These are phyloP conservation scores for Citrus medica DNA, from an alignment of 345 rosid genomes.

Conservation along the genomic window DNA sequence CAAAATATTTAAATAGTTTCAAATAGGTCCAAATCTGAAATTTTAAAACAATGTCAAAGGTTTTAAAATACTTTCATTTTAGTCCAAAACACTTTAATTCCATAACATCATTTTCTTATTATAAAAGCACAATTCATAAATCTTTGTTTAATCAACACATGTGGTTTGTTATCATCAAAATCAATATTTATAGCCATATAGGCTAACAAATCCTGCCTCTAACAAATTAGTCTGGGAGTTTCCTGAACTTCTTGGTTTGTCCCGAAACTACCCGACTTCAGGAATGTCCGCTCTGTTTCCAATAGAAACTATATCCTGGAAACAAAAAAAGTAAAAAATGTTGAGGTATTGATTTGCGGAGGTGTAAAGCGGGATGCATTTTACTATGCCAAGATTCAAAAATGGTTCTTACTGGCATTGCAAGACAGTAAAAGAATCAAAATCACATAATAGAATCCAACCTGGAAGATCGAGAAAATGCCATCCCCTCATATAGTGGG, in stretches of 20 bases:
- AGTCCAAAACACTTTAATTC: too few relatives aligned
- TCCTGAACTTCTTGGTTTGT: slow-evolving; percentile 69
- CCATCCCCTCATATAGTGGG: slow-evolving; percentile 67
- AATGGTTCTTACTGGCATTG: slow-evolving; percentile 45
- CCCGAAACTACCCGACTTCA: slow-evolving; percentile 43
- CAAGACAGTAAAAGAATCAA: slow-evolving; percentile 55
- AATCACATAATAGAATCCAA: slow-evolving; percentile 41
- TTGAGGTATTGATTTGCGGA: slow-evolving; percentile 59
- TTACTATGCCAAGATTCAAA: slow-evolving; percentile 17
- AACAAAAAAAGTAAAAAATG: slow-evolving; percentile 18
- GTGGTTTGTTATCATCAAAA: too few relatives aligned
- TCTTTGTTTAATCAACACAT: too few relatives aligned
- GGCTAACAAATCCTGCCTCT: slow-evolving; percentile 17
- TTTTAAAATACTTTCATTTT: too few relatives aligned
- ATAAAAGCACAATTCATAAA: too few relatives aligned
- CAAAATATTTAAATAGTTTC: too few relatives aligned
- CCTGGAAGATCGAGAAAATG: slow-evolving; percentile 63
- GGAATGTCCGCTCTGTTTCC: slow-evolving; percentile 66
- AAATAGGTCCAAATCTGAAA: too few relatives aligned
- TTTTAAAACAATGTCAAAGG: too few relatives aligned
- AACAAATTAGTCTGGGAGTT: slow-evolving; percentile 52
- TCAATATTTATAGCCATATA: too few relatives aligned
- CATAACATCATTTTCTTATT: too few relatives aligned
- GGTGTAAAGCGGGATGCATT: slow-evolving; percentile 49
- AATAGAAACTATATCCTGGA: slow-evolving; percentile 14